Evolutionary conservation across 768 basidiomycete genomes (phyloP), one percentile per base, ranked within the genome.

Genomic region (Leucosporidium scottii): DNA sequence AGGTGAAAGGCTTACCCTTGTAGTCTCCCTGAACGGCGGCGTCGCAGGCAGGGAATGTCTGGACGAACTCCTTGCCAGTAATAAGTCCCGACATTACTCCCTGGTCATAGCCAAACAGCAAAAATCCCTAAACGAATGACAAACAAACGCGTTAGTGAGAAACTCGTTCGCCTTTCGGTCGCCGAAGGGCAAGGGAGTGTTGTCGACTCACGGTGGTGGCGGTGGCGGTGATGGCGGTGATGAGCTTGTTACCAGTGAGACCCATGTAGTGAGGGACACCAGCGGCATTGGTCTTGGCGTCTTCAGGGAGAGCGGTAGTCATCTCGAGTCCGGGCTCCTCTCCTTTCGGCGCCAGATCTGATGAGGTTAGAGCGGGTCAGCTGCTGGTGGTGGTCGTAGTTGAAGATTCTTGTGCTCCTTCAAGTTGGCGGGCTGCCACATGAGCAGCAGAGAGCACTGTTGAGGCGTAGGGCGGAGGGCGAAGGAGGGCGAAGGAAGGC

Each of bases 31-130:
- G 66, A 3, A 65, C 66, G 2, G 20, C 30, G 2, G 60, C 51
- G 34, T 71, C 66, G 51, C 66, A 65, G n/a, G 64, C 82, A 69
- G 84, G 84, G 63, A 87, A 88, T 79, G 85, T 82, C 56, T 79
- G 78, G 0, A 86, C 82, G 66, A 71, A 71, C 54, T 71, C 44
- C 13, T 23, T 25, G 21, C 39, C 61, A 6, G 83, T 85, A 59
- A 87, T 77, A 27, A 86, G 78, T 23, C 85, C 84, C n/a, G 83
- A 83, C 85, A 87, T 85, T 39, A 86, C 86, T 53, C 85, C 86
- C 74, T 87, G 86, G 73, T 87, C 86, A 77, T 86, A 87, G 81
- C 65, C 59, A 30, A 66, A 66, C 0, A 66, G 59, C 4, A 59
- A 21, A 34, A 59, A 65, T 21, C 68, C 64, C 50, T 21, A 8